phyloP scores from a whole-genome alignment of 148 eudicot genomes.

The Rhododendron kiyosumense region DNA sequence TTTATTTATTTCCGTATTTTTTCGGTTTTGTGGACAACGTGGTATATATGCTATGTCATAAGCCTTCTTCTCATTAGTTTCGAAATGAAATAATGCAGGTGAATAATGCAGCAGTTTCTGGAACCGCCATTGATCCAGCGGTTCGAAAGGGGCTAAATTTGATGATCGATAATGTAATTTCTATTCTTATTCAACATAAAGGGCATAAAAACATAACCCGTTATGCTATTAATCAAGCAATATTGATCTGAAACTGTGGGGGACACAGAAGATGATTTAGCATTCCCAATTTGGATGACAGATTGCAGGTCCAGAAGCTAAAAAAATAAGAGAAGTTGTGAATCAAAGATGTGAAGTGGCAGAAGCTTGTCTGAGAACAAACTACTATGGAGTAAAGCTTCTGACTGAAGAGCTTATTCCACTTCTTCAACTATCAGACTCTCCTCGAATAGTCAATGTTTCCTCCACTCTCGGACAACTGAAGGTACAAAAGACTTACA shows the following conservation, averaged over 20 bases:
- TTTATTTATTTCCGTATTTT: background rate
- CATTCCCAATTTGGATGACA: background rate
- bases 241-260: background rate
- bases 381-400: slow-evolving; percentile 37
- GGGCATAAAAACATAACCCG: too few species aligned
- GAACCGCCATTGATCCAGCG: background rate
- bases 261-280: background rate
- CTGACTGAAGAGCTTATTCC: slow-evolving; percentile 30
- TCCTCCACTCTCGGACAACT: slow-evolving; percentile 26
- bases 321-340: background rate
- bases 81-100: slow-evolving; percentile 9
- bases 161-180: background rate
- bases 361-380: slow-evolving; percentile 36
- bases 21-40: background rate
- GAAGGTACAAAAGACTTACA: slow-evolving; percentile 5
- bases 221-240: background rate
- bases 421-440: slow-evolving; percentile 37
- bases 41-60: background rate
- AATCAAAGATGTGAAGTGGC: slow-evolving; percentile 18
- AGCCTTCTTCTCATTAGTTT: background rate
- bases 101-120: slow-evolving; percentile 18
- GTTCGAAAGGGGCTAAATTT: background rate
- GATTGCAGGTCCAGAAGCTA: background rate
- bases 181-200: too few species aligned
- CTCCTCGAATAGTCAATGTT: slow-evolving; percentile 37